Base-by-base conservation (phyloP, 2,329 filamentous ascomycete genomes). In the Elsinoe ampelina region DNA sequence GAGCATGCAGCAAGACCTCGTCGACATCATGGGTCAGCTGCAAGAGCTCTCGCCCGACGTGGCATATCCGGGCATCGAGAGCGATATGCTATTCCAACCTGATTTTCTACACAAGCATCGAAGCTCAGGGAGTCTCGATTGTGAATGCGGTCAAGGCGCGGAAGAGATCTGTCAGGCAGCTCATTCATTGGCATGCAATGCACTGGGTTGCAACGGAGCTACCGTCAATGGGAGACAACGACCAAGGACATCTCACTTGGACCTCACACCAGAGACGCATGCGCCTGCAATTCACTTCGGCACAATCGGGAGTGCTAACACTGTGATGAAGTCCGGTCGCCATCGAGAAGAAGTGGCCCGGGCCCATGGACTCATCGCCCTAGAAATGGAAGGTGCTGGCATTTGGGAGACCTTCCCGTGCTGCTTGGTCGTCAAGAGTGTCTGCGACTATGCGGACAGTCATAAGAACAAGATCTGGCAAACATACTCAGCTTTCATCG, bases 71-170 rank as follows among this genome's bases (percentile, higher is more conserved):
- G 63, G 63, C 13, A 30, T 38, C 10, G 20, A 41, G 10, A 42
- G 61, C 20, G 64, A 68, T 42, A 61, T 51, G n/a, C 57, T 68
- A 1, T 66, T 58, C 43, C 42, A 17, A 6, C 20, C 61, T 4
- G 32, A 48, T 7, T 64, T 22, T 5, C 22, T 3, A 5, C 22
- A 22, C 22, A 22, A 22, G 22, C 22, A 22, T 22, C 22, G 5
- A 3, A 22, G 3, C 22, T 22, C 22, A 5, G 22, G 5, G 2
- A 2, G 3, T 22, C 22, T 5, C 5, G 22, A 22, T 5, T 22
- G 22, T 5, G 22, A 2, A 5, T 22, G 22, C 5, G 22, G 22
- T 22, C 22, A 22, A 22, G 3, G 5, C 2, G 22, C 2, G 2
- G 22, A 22, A 3, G 22, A 22, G 5, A 22, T 22, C 22, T 22